A percentile compares a stretch with the other conserved stretches of the same genome.
These are phyloP conservation scores for Euphrasia confusa DNA, from an alignment of 257 asterid species.

Conservation along the genomic window DNA sequence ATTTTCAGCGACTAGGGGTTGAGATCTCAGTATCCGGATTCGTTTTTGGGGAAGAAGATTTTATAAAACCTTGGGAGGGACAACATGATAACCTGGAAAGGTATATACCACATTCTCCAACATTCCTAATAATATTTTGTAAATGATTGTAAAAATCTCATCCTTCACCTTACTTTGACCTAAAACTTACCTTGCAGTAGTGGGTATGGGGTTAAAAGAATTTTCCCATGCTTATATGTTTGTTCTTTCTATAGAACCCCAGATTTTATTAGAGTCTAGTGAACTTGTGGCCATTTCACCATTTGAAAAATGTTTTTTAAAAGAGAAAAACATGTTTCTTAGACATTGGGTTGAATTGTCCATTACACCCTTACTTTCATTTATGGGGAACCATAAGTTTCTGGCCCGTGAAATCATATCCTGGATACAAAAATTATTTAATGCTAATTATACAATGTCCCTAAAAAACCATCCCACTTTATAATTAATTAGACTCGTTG, in stretches of 20 bases:
- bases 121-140: constrained; percentile 9
- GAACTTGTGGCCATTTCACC: too few species aligned
- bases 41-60: constrained; percentile 84
- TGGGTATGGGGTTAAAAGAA: neutral
- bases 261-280: neutral
- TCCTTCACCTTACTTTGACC: constrained; percentile 9
- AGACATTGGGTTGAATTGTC: too few species aligned
- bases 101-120: constrained; percentile 31
- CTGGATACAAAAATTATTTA: too few species aligned
- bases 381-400: too few species aligned
- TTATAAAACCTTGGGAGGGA: constrained; percentile 83
- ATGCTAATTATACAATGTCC: too few species aligned
- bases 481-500: neutral
- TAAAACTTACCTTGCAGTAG: constrained; percentile 1
- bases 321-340: too few species aligned
- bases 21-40: constrained; percentile 84
- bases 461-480: too few species aligned
- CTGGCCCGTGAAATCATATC: too few species aligned
- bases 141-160: constrained; percentile 11
- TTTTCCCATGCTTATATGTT: neutral
- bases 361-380: too few species aligned
- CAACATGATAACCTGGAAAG: constrained; percentile 68
- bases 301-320: too few species aligned
- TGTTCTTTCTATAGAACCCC: neutral
- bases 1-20: constrained; percentile 79